Base-by-base conservation (phyloP, 2,329 filamentous ascomycete genomes). In the Plenodomus biglobosus region DNA sequence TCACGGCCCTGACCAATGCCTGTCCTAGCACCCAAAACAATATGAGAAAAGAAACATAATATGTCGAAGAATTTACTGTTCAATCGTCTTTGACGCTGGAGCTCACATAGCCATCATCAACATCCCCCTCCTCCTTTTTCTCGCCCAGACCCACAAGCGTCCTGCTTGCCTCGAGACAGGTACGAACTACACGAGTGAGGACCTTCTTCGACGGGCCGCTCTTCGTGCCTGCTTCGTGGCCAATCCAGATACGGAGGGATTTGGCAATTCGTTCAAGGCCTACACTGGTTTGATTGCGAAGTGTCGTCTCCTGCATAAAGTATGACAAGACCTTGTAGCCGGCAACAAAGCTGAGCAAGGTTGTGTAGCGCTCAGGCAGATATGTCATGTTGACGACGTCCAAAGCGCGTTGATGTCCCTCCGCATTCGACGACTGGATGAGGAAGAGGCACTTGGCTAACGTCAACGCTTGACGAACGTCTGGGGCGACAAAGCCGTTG, bases 361-460 rank as follows among this genome's bases (percentile, higher is more conserved):
- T 76, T 17, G 74, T 74, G 5, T 65, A 67, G 18, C 59, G 56
- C 30, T 73, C 69, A 20, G 70, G 61, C 4, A 78, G 64, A 42
- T 67, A 69, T 2, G 72, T 70, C 45, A 66, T 70, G 47, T 74
- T 73, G 48, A 79, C 58, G 3, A 72, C 66, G 15, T 61, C 64
- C 19, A 69, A 59, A 10, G 76, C 75, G 15, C 72, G 68, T 17
- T 61, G 53, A 19, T 68, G 73, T 8, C 74, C 73, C 19, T 67
- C 50, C 2, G 50, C 45, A 17, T 59, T 58, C 53, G 67, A 64
- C 51, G 62, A 74, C 3, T 75, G 73, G 38, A 78, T 66, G 8
- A 84, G 76, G 3, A 77, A 75, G 1, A 81, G 76, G 47, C 83
- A 80, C 69, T 84, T 84, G 10, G 82, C 81, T 37, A 84, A 76